These are phyloP conservation scores for Phialemoniopsis sp. DNA, from an alignment of 2,329 filamentous ascomycete genomes.

Conservation along the genomic window DNA sequence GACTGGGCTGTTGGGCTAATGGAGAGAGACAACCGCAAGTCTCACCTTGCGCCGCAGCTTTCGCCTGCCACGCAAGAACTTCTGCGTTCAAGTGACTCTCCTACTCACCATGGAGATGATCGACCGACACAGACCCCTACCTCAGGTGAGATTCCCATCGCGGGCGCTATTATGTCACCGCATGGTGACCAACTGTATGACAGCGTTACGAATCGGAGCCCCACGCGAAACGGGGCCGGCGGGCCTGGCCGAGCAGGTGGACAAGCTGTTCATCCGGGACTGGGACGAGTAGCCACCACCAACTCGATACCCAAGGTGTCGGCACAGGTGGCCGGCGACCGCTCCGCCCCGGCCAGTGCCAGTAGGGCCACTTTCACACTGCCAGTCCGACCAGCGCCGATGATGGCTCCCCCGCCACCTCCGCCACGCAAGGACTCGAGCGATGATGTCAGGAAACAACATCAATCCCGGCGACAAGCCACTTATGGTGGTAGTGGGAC, in stretches of 20 bases:
- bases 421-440: constrained; percentile 33
- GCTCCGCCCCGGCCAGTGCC: constrained; percentile 32
- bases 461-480: too few species aligned
- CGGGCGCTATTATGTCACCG: constrained; percentile 51
- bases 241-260: constrained; percentile 41
- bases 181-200: constrained; percentile 35
- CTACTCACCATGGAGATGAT: constrained; percentile 43
- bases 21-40: constrained; percentile 93
- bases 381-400: constrained; percentile 60
- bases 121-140: constrained; percentile 57
- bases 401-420: constrained; percentile 54
- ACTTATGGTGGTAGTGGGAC: too few species aligned
- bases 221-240: constrained; percentile 39
- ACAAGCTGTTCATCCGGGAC: constrained; percentile 43
- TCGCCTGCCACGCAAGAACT: constrained; percentile 76
- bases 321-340: constrained; percentile 17
- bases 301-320: constrained; percentile 48
- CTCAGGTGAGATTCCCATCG: constrained; percentile 69
- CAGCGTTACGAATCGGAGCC: constrained; percentile 43
- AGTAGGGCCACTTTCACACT: constrained; percentile 53
- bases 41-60: constrained; percentile 77
- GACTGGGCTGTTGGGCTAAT: constrained; percentile 94
- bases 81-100: constrained; percentile 60
- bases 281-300: constrained; percentile 48
- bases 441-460: too few species aligned